These are phyloP conservation scores for Moricandia moricandioides DNA, from an alignment of 345 rosid genomes.

Conservation along the genomic window DNA sequence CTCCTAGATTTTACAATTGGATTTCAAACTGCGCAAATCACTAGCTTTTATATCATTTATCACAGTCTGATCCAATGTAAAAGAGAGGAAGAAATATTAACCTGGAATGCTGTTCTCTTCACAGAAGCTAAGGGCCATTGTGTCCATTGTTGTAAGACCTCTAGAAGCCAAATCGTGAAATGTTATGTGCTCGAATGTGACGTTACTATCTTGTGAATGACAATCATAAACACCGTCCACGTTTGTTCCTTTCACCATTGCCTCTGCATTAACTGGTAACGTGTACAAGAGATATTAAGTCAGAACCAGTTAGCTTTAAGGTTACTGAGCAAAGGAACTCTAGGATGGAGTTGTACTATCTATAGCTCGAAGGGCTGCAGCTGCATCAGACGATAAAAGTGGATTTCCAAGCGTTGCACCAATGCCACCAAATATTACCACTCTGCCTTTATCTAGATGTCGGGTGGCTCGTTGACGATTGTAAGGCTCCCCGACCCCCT, in stretches of 20 bases:
- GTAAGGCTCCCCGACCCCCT: slow-evolving; percentile 81
- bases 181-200: slow-evolving; percentile 60
- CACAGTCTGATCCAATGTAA: not conserved
- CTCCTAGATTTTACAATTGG: not conserved
- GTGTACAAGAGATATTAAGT: not conserved
- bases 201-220: slow-evolving; percentile 58
- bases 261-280: slow-evolving; percentile 75
- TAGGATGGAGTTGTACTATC: slow-evolving; percentile 51
- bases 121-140: slow-evolving; percentile 77
- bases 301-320: not conserved
- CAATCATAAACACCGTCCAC: slow-evolving; percentile 76
- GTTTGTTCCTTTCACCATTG: slow-evolving; percentile 78
- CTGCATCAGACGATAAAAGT: slow-evolving; percentile 83
- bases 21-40: not conserved
- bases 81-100: slow-evolving; percentile 31
- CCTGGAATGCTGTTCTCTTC: slow-evolving; percentile 92
- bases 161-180: slow-evolving; percentile 67
- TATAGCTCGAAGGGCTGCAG: slow-evolving; percentile 85
- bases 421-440: slow-evolving; percentile 88
- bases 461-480: slow-evolving; percentile 70
- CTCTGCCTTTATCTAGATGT: slow-evolving; percentile 93
- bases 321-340: not conserved
- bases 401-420: slow-evolving; percentile 89
- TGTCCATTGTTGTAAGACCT: slow-evolving; percentile 70
- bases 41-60: not conserved